A percentile compares a stretch with the other conserved stretches of the same genome.
Evolutionary conservation across 257 asterid species (phyloP).

Genomic region (Ligustrum vulgare): DNA sequence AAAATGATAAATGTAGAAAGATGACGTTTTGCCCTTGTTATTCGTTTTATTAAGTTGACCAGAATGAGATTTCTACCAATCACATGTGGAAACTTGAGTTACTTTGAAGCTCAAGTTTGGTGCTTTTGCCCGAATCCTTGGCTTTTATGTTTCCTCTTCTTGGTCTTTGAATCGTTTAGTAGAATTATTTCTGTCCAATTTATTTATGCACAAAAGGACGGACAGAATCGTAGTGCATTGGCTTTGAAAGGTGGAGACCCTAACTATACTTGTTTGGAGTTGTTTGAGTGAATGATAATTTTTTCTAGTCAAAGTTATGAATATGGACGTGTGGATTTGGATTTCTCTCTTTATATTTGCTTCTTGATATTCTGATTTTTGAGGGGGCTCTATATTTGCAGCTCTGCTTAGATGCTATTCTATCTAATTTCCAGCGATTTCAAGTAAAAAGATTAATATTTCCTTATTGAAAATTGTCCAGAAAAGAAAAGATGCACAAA

Average conservation of each 20-base stretch:
- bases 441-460: not conserved
- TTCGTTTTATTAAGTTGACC: slow-evolving; percentile 20
- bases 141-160: slow-evolving; percentile 10
- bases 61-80: slow-evolving; percentile 8
- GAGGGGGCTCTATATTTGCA: not conserved
- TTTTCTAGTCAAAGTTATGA: not conserved
- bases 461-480: not conserved
- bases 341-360: slow-evolving; percentile 13
- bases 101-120: slow-evolving; percentile 6
- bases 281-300: not conserved
- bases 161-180: slow-evolving; percentile 16
- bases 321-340: not conserved
- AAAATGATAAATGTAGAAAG: slow-evolving; percentile 7
- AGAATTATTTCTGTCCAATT: slow-evolving; percentile 11
- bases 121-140: not conserved
- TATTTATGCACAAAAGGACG: not conserved
- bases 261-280: slow-evolving; percentile 11
- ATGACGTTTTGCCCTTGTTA: slow-evolving; percentile 5
- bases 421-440: not conserved
- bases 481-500: not conserved
- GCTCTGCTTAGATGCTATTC: not conserved
- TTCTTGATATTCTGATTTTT: slow-evolving; percentile 13
- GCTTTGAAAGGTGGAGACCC: not conserved
- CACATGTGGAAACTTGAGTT: not conserved
- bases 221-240: slow-evolving; percentile 12